These are phyloP conservation scores for Rhizomucor pusillus DNA, from an alignment of 371 early-diverging fungal genomes.

Conservation along the genomic window DNA sequence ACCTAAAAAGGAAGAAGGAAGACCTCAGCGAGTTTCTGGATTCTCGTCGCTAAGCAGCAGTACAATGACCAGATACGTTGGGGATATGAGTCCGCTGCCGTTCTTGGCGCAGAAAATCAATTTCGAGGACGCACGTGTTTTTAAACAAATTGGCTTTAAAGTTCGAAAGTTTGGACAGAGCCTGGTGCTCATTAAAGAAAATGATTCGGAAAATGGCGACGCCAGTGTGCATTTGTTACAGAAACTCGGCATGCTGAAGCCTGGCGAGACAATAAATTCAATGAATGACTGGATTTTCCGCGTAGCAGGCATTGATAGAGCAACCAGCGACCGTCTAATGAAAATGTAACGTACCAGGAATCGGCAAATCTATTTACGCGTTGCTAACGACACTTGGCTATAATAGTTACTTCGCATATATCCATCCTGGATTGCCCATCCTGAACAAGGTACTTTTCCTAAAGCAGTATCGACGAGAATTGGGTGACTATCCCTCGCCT, in stretches of 20 bases:
- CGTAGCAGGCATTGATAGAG: conserved; percentile 36
- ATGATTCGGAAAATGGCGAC: conserved; percentile 11
- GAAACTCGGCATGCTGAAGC: conserved; percentile 27
- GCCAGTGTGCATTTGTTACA: conserved; percentile 17
- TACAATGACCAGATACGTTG: conserved; percentile 31
- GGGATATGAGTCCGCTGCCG: conserved; percentile 39
- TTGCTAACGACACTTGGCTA: neutral
- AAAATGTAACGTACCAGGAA: conserved; percentile 29
- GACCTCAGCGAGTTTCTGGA: conserved; percentile 7
- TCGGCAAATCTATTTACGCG: neutral
- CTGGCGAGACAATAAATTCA: conserved; percentile 34
- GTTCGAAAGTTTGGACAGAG: conserved; percentile 39
- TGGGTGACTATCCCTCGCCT: conserved; percentile 39
- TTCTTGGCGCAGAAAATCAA: conserved; percentile 40
- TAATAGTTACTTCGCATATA: conserved; percentile 45
- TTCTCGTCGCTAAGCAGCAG: conserved; percentile 20
- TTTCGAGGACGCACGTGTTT: conserved; percentile 30
- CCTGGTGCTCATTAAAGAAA: conserved; percentile 27
- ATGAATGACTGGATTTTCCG: conserved; percentile 43
- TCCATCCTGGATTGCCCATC: conserved; percentile 48
- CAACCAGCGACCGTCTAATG: conserved; percentile 42
- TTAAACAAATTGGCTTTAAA: conserved; percentile 23
- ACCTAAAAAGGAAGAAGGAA: neutral
- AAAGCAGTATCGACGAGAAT: conserved; percentile 43
- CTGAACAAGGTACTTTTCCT: conserved; percentile 45